A percentile compares a stretch with the other conserved stretches of the same genome.
Evolutionary conservation across 1,284 basidiomycete genomes (phyloP).

Genomic region (Apiotrichum laibachii): DNA sequence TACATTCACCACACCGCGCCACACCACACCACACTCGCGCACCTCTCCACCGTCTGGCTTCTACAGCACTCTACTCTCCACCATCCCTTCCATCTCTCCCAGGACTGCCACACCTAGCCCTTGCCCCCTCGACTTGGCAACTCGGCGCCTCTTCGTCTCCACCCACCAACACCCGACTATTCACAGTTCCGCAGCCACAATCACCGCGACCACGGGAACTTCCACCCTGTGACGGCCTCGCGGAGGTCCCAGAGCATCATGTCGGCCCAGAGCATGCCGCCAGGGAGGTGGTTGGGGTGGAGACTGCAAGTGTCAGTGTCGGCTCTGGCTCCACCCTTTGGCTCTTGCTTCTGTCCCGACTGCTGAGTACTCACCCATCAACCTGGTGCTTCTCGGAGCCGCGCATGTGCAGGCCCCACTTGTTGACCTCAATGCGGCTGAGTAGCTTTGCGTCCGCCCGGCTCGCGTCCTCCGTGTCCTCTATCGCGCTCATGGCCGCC

Average conservation of each 20-base stretch:
- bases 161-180: too few species aligned
- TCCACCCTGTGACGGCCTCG: slow-evolving; percentile 4
- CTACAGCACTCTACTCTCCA: too few species aligned
- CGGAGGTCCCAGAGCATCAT: slow-evolving; percentile 23
- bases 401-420: slow-evolving; percentile 19
- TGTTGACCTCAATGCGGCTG: slow-evolving; percentile 2
- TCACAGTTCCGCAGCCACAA: too few species aligned
- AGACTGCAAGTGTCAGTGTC: slow-evolving; percentile 7
- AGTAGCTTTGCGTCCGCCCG: background rate
- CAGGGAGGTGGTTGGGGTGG: slow-evolving; percentile 12
- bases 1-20: too few species aligned
- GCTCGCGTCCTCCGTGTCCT: slow-evolving; percentile 1
- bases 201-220: background rate
- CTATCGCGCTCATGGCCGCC: slow-evolving; percentile 18
- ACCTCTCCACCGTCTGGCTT: too few species aligned
- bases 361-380: slow-evolving; percentile 18
- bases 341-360: too few species aligned
- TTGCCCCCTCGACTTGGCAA: too few species aligned
- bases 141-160: too few species aligned
- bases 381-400: slow-evolving; percentile 21
- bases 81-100: too few species aligned
- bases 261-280: slow-evolving; percentile 23
- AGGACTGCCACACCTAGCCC: too few species aligned
- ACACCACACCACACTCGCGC: too few species aligned
- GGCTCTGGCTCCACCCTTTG: too few species aligned